These are phyloP conservation scores for Handroanthus guayacan DNA, from an alignment of 257 asterid genomes.

Conservation along the genomic window DNA sequence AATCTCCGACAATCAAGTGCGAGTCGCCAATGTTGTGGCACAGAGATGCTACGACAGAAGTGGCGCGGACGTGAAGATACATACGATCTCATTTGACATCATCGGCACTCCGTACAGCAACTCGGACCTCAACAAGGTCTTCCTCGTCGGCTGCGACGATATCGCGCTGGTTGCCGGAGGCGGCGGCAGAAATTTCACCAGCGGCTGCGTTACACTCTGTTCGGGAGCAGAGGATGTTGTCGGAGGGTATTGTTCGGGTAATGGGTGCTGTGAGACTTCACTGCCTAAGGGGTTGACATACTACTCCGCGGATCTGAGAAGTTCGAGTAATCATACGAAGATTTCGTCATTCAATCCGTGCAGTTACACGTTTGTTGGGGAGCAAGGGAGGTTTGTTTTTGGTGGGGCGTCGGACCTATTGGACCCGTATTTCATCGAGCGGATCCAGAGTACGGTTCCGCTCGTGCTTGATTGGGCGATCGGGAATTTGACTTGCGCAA, in stretches of 20 bases:
- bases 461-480: conserved; percentile 75
- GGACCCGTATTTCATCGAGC: conserved; percentile 50
- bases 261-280: conserved; percentile 80
- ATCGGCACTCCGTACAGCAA: conserved; percentile 50
- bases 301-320: background rate
- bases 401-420: conserved; percentile 54
- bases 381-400: conserved; percentile 49
- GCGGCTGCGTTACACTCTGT: conserved; percentile 66
- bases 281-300: conserved; percentile 54
- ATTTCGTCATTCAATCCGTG: conserved; percentile 59
- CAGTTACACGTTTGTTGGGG: conserved; percentile 76
- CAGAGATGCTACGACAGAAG: conserved; percentile 48
- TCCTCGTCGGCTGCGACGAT: conserved; percentile 74
- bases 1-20: conserved; percentile 60
- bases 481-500: conserved; percentile 58
- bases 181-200: no score
- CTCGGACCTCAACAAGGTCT: conserved; percentile 60
- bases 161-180: conserved; percentile 44
- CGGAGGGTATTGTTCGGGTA: conserved; percentile 60
- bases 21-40: conserved; percentile 54
- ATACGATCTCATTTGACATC: conserved; percentile 42
- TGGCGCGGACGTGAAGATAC: conserved; percentile 23
- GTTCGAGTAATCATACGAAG: conserved; percentile 44
- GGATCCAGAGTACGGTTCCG: conserved; percentile 46
- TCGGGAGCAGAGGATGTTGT: conserved; percentile 43